Conservation (phyloP, 169 alveolate genomes). For the Cryptosporidium viatorum region DNA sequence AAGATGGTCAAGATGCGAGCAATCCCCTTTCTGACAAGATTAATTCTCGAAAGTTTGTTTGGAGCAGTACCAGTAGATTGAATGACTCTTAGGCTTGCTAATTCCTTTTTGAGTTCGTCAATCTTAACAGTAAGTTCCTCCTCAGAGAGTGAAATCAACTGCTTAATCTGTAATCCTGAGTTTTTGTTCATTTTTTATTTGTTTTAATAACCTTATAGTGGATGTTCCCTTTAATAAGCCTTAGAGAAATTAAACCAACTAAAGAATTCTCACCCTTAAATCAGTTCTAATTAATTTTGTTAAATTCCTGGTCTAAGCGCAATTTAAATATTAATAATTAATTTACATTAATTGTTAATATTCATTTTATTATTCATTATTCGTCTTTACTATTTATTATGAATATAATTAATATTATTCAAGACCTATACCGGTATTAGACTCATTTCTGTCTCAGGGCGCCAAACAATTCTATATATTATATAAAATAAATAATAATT, state of each 20-base stretch:
- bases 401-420: not conserved
- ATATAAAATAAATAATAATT: not conserved
- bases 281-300: not conserved
- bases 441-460: constrained; percentile 36
- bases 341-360: not conserved
- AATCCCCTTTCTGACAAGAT: constrained; percentile 90
- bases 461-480: not conserved
- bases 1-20: constrained; percentile 94
- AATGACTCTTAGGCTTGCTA: constrained; percentile 90
- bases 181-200: constrained; percentile 34
- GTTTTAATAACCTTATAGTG: not conserved
- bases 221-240: not conserved
- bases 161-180: constrained; percentile 41
- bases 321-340: not conserved
- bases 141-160: constrained; percentile 79
- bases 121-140: constrained; percentile 89
- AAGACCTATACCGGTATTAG: constrained; percentile 30
- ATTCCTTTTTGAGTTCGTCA: constrained; percentile 91
- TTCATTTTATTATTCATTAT: constrained; percentile 4
- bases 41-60: constrained; percentile 89
- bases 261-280: constrained; percentile 1
- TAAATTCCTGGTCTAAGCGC: constrained; percentile 12
- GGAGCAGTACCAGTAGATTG: constrained; percentile 92
- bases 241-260: not conserved
- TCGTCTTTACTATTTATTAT: constrained; percentile 5